phyloP scores from a whole-genome alignment of 192 early-diverging fungal species.

The Geosiphon pyriformis region DNA sequence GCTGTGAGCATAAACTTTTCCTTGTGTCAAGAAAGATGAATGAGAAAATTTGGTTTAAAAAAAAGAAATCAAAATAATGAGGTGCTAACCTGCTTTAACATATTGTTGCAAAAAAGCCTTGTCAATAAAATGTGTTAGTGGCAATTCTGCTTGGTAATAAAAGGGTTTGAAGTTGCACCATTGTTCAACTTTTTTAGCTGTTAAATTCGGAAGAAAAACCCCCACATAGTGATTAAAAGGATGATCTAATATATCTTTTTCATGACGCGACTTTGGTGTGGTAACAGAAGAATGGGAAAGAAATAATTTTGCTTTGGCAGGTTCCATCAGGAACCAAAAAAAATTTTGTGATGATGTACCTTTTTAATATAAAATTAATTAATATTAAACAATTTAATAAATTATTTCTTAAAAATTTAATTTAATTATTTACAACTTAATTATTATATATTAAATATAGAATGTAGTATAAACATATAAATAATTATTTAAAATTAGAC shows the following conservation, averaged over 20 bases:
- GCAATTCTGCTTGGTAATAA: conserved; percentile 8
- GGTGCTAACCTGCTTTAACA: conserved; percentile 2
- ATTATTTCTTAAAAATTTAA: too few relatives aligned
- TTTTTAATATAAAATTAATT: too few relatives aligned
- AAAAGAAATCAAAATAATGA: not conserved
- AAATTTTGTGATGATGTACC: too few relatives aligned
- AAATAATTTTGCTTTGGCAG: conserved; percentile 28
- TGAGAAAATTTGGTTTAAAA: not conserved
- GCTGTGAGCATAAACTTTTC: conserved; percentile 10
- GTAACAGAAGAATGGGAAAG: conserved; percentile 32
- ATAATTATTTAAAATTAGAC: too few relatives aligned
- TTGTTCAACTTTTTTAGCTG: not conserved
- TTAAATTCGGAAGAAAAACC: conserved; percentile 9
- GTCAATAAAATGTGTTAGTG: conserved; percentile 21
- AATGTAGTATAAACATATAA: too few relatives aligned
- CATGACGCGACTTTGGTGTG: conserved; percentile 30
- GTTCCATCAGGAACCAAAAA: too few relatives aligned
- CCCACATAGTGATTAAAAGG: conserved; percentile 35
- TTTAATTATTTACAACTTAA: too few relatives aligned
- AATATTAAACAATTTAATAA: too few relatives aligned
- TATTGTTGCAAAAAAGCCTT: conserved; percentile 7
- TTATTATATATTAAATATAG: too few relatives aligned
- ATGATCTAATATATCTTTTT: conserved; percentile 26
- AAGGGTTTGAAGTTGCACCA: not conserved
- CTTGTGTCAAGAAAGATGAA: not conserved